Percentiles rank a stretch among this genome's conserved stretches.
Evolutionary conservation across 2,329 filamentous ascomycete genomes (phyloP).

Genomic region (Sporothrix sp.): DNA sequence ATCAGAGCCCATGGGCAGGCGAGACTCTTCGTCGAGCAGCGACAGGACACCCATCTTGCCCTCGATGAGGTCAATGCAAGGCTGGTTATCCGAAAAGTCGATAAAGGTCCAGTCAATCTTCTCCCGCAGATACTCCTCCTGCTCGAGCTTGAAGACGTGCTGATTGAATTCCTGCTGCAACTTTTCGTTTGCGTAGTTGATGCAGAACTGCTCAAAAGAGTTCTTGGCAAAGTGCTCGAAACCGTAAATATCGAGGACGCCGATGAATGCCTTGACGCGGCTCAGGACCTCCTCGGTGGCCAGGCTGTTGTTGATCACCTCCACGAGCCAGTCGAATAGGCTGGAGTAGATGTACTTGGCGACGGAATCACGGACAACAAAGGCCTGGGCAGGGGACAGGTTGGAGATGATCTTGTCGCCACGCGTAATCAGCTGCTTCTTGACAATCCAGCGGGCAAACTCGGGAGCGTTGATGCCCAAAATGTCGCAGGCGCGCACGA

Average conservation of each 20-base stretch:
- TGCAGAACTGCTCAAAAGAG: constrained; percentile 99
- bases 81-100: constrained; percentile 98
- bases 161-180: constrained; percentile 98
- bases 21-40: constrained; percentile 89
- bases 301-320: constrained; percentile 84
- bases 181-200: constrained; percentile 99
- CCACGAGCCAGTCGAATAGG: constrained; percentile 98
- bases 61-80: constrained; percentile 96
- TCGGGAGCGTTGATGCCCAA: constrained; percentile 77
- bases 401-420: constrained; percentile 98
- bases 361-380: constrained; percentile 91
- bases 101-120: constrained; percentile 99
- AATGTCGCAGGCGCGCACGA: constrained; percentile 72
- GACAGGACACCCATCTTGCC: constrained; percentile 90
- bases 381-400: constrained; percentile 82
- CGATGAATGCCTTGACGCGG: constrained; percentile 83
- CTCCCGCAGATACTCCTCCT: constrained; percentile 93
- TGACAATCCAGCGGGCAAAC: constrained; percentile 97
- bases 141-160: constrained; percentile 97
- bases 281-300: constrained; percentile 80
- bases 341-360: constrained; percentile 99
- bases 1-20: constrained; percentile 92
- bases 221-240: constrained; percentile 99
- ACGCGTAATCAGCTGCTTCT: constrained; percentile 94
- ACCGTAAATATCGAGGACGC: constrained; percentile 97